A percentile compares a stretch with the other conserved stretches of the same genome.
phyloP scores from a whole-genome alignment of 148 eudicot genomes.

The Rheum nobile region DNA sequence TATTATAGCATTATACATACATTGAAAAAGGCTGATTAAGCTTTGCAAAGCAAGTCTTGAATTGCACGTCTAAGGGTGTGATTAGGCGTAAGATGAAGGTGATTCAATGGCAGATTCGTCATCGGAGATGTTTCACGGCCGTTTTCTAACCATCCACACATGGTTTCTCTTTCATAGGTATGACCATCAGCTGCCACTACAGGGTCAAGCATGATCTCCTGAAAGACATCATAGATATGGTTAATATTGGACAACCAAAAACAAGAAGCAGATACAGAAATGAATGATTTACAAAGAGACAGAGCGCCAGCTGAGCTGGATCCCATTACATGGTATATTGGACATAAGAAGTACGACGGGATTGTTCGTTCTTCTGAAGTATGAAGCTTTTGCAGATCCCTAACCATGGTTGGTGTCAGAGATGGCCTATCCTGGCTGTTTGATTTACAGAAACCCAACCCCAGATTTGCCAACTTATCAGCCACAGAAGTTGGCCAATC shows the following conservation, averaged over 20 bases:
- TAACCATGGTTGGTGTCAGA: constrained; percentile 45
- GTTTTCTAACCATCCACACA: constrained; percentile 55
- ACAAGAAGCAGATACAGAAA: neutral
- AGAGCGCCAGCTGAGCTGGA: too few relatives aligned
- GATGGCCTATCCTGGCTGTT: constrained; percentile 59
- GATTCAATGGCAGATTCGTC: constrained; percentile 65
- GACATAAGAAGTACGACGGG: constrained; percentile 70
- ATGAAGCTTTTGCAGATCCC: constrained; percentile 61
- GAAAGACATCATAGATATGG: constrained; percentile 13
- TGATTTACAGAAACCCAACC: constrained; percentile 60
- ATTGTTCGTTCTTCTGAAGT: constrained; percentile 43
- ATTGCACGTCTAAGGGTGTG: constrained; percentile 51
- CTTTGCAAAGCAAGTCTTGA: constrained; percentile 77
- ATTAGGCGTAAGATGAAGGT: constrained; percentile 67
- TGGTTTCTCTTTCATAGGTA: constrained; percentile 71
- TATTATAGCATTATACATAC: neutral
- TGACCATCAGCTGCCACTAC: constrained; percentile 86
- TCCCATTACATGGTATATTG: constrained; percentile 49
- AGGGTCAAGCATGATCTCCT: constrained; percentile 88
- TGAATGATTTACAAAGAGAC: neutral
- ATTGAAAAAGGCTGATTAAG: constrained; percentile 10
- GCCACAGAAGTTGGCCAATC: constrained; percentile 59
- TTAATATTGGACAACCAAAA: neutral
- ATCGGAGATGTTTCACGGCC: constrained; percentile 82
- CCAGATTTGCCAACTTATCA: constrained; percentile 43